Percentiles rank a stretch among this genome's conserved stretches.
Conservation (phyloP, 148 eudicot species). For the Chenopodium suecicum region DNA sequence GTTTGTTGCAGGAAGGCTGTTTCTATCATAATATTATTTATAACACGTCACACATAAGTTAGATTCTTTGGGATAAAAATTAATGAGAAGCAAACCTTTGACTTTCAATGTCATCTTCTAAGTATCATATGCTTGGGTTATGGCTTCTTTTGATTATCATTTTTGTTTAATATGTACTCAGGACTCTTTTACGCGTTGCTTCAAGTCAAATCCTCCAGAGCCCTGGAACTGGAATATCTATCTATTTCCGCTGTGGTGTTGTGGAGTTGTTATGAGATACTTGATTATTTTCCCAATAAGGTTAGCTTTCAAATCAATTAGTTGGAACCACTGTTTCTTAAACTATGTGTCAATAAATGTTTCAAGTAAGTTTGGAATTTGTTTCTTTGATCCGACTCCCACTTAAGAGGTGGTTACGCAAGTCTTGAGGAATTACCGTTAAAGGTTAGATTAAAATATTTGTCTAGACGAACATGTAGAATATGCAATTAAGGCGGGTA, state of each 20-base stretch:
- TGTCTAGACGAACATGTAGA: too few relatives aligned
- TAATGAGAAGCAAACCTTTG: too few relatives aligned
- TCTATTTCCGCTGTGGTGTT: slow-evolving; percentile 92
- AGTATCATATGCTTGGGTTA: neutral
- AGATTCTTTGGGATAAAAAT: too few relatives aligned
- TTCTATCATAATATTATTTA: neutral
- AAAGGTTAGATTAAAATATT: neutral
- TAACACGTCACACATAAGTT: neutral
- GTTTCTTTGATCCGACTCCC: neutral
- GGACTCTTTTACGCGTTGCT: slow-evolving; percentile 99
- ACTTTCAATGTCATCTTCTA: neutral
- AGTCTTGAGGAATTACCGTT: too few relatives aligned
- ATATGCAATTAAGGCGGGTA: neutral
- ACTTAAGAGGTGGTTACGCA: neutral
- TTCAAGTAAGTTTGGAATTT: neutral
- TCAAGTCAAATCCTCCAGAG: slow-evolving; percentile 96
- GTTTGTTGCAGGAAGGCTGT: neutral
- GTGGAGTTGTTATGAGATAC: slow-evolving; percentile 81
- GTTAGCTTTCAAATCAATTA: slow-evolving; percentile 36
- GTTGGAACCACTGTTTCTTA: neutral
- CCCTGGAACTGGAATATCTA: slow-evolving; percentile 99
- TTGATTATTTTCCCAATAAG: slow-evolving; percentile 77
- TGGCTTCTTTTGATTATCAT: slow-evolving; percentile 9
- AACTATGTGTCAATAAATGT: neutral
- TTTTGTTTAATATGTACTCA: slow-evolving; percentile 31